phyloP scores from a whole-genome alignment of 352 stramenopile species.

The Elongisporangium anandrum region DNA sequence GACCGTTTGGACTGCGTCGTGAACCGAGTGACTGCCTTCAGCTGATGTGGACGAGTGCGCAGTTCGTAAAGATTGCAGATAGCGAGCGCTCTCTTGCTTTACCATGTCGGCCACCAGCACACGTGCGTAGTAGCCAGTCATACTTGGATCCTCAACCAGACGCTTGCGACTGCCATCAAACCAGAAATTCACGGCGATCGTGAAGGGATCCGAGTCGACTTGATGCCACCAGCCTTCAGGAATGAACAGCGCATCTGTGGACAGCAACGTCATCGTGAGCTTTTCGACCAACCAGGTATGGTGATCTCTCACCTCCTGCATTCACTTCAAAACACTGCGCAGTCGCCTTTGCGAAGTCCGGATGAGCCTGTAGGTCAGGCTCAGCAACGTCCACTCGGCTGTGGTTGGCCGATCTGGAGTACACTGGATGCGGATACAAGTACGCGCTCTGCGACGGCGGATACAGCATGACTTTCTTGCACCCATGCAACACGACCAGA shows the following conservation, averaged over 20 bases:
- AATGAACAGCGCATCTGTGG: slow-evolving; percentile 68
- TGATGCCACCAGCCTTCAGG: slow-evolving; percentile 87
- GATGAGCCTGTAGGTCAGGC: slow-evolving; percentile 27
- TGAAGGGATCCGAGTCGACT: slow-evolving; percentile 69
- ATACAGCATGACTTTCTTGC: slow-evolving; percentile 71
- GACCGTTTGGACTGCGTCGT: slow-evolving; percentile 5
- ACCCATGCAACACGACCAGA: slow-evolving; percentile 61
- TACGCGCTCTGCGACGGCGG: slow-evolving; percentile 46
- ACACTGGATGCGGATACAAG: slow-evolving; percentile 55
- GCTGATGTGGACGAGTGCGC: slow-evolving; percentile 3
- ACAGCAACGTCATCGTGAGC: not conserved
- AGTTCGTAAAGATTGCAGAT: slow-evolving; percentile 16
- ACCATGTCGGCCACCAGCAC: slow-evolving; percentile 62
- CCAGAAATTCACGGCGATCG: slow-evolving; percentile 83
- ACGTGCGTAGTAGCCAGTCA: slow-evolving; percentile 61
- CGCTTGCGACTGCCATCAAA: slow-evolving; percentile 60
- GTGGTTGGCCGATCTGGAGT: slow-evolving; percentile 78
- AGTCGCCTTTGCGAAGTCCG: slow-evolving; percentile 21
- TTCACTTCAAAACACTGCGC: slow-evolving; percentile 26
- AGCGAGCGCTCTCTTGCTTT: slow-evolving; percentile 26
- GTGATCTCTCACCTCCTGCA: slow-evolving; percentile 37
- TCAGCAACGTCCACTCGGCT: slow-evolving; percentile 51
- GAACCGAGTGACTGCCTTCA: slow-evolving; percentile 8
- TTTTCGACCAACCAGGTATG: not conserved
- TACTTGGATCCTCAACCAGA: slow-evolving; percentile 32